Percentiles rank a stretch among this genome's conserved stretches.
Evolutionary conservation across 2,329 filamentous ascomycete genomes (phyloP).

Genomic region (Phialocephala subalpina): DNA sequence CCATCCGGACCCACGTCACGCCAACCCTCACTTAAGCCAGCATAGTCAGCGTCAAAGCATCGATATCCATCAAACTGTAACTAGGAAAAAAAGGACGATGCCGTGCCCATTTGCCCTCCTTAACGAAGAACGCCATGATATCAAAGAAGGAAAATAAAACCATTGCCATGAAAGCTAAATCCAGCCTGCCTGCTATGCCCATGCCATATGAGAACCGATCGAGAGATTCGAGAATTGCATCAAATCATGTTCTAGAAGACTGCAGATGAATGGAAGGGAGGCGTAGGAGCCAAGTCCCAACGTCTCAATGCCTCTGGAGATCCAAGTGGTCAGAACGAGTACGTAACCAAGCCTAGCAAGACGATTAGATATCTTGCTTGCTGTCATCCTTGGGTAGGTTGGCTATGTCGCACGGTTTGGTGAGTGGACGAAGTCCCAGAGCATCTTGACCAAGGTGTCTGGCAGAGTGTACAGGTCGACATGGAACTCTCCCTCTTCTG

Average conservation of each 20-base stretch:
- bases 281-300: too few species aligned
- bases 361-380: background rate
- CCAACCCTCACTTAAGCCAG: background rate
- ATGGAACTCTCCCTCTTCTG: conserved; percentile 89
- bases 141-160: conserved; percentile 18
- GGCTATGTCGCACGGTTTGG: conserved; percentile 13
- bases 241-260: conserved; percentile 9
- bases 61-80: background rate
- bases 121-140: conserved; percentile 18
- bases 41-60: background rate
- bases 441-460: conserved; percentile 86
- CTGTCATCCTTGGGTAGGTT: background rate
- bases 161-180: conserved; percentile 13
- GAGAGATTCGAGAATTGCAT: conserved; percentile 12
- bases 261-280: background rate
- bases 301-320: background rate
- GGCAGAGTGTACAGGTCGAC: conserved; percentile 98
- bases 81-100: conserved; percentile 2
- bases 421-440: conserved; percentile 83
- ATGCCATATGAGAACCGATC: conserved; percentile 5
- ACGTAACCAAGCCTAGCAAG: background rate
- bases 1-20: background rate
- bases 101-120: conserved; percentile 2
- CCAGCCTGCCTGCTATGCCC: conserved; percentile 20
- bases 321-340: background rate